These are phyloP conservation scores for Monotropa hypopitys DNA, from an alignment of 179 eudicot genomes.

Conservation along the genomic window DNA sequence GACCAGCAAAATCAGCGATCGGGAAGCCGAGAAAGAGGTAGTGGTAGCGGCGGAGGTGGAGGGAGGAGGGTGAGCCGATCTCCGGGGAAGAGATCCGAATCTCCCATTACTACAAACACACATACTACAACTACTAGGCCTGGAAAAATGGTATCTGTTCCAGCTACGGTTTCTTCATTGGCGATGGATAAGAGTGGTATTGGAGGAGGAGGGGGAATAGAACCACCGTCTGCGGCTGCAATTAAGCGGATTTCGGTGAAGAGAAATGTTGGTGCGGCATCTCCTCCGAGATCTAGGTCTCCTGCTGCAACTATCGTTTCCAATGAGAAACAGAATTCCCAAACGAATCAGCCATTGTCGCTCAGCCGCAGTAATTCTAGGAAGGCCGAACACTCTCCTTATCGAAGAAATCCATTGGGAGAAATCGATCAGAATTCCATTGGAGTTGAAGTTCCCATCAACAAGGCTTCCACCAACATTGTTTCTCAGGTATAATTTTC, in stretches of 20 bases:
- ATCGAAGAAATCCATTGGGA: conserved; percentile 59
- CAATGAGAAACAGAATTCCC: conserved; percentile 12
- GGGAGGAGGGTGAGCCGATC: conserved; percentile 68
- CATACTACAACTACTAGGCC: conserved; percentile 24
- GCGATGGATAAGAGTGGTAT: conserved; percentile 37
- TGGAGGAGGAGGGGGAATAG: conserved; percentile 18
- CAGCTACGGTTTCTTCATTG: conserved; percentile 65
- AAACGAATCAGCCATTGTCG: conserved; percentile 19
- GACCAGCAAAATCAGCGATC: conserved; percentile 41
- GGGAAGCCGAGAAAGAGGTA: conserved; percentile 49
- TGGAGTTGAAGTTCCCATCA: conserved; percentile 26
- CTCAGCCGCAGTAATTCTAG: conserved; percentile 73
- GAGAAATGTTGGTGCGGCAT: conserved; percentile 59
- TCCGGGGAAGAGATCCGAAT: conserved; percentile 67
- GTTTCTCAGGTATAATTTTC: conserved; percentile 28
- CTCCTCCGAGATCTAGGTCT: conserved; percentile 64
- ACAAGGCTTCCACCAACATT: conserved; percentile 14
- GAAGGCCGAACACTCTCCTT: conserved; percentile 76
- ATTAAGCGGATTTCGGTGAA: conserved; percentile 61
- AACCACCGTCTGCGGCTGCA: conserved; percentile 13
- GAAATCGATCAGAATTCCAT: conserved; percentile 65
- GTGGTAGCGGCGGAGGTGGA: conserved; percentile 26
- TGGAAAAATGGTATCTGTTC: conserved; percentile 82
- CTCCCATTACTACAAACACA: conserved; percentile 24
- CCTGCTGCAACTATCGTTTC: conserved; percentile 30